Percentiles rank a stretch among this genome's conserved stretches.
These are phyloP conservation scores for Chlamydomonas schloesseri DNA, from an alignment of 139 green algal species.

Conservation along the genomic window DNA sequence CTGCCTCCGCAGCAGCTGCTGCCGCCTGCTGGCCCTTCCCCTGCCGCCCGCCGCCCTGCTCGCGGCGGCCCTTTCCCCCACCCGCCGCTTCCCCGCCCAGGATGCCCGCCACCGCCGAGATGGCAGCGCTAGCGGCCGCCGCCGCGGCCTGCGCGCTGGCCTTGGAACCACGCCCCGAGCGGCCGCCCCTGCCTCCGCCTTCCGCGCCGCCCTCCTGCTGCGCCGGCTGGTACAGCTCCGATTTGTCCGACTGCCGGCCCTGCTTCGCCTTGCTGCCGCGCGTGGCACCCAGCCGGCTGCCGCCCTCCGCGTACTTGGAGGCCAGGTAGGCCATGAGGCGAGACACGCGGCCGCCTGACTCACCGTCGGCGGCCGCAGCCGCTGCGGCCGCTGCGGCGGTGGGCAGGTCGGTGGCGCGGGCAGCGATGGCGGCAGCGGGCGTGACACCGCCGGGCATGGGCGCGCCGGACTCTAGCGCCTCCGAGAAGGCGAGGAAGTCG, in stretches of 20 bases:
- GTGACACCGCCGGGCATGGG: constrained; percentile 43
- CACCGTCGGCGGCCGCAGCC: background rate
- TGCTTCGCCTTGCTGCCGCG: constrained; percentile 23
- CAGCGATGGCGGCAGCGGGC: background rate
- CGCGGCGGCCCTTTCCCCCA: too few species aligned
- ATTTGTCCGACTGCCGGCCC: constrained; percentile 7
- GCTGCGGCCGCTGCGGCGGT: background rate
- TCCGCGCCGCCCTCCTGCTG: background rate
- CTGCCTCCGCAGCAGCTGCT: too few species aligned
- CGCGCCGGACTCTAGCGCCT: constrained; percentile 61
- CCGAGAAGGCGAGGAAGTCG: constrained; percentile 75
- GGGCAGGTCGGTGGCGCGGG: constrained; percentile 18
- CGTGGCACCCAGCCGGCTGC: constrained; percentile 11
- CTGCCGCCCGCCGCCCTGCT: background rate
- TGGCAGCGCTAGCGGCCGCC: background rate
- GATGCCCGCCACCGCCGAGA: background rate
- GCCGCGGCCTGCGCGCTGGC: background rate
- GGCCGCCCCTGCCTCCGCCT: background rate
- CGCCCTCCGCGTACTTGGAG: constrained; percentile 28
- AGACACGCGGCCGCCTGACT: background rate
- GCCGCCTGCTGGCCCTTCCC: background rate
- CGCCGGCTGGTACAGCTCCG: background rate
- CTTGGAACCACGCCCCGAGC: background rate
- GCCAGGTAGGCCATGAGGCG: constrained; percentile 30
- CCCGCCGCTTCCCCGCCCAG: background rate